These are phyloP conservation scores for Exophiala oligosperma DNA, from an alignment of 2,329 filamentous ascomycete genomes.

Conservation along the genomic window DNA sequence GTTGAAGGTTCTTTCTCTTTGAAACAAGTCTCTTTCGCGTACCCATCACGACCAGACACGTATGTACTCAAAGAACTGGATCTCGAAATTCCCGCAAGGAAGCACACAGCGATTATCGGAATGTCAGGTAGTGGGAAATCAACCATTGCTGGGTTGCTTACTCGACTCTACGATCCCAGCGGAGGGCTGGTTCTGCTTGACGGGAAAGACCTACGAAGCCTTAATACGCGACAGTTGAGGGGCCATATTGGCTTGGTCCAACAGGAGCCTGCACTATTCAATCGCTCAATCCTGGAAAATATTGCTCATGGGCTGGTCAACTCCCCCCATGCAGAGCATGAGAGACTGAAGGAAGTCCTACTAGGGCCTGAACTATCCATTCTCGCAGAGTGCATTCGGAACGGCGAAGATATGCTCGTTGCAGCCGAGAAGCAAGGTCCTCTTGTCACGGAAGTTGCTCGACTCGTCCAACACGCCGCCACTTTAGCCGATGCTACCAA, in stretches of 20 bases:
- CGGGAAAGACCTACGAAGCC: slow-evolving; percentile 72
- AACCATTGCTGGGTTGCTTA: slow-evolving; percentile 87
- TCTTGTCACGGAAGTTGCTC: slow-evolving; percentile 53
- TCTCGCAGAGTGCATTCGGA: slow-evolving; percentile 41
- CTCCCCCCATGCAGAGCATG: slow-evolving; percentile 23
- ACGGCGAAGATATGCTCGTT: slow-evolving; percentile 36
- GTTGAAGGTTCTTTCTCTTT: slow-evolving; percentile 78
- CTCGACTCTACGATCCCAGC: slow-evolving; percentile 91
- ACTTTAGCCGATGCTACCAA: slow-evolving; percentile 92
- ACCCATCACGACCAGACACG: slow-evolving; percentile 88
- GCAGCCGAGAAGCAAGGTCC: slow-evolving; percentile 33
- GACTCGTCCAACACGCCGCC: slow-evolving; percentile 79
- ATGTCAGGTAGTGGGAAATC: slow-evolving; percentile 93
- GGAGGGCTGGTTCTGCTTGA: slow-evolving; percentile 76
- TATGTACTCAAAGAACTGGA: slow-evolving; percentile 81
- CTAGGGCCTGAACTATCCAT: neutral
- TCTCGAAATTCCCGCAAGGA: slow-evolving; percentile 80
- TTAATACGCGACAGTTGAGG: slow-evolving; percentile 88
- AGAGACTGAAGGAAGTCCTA: neutral
- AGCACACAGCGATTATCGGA: slow-evolving; percentile 89
- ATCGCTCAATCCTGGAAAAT: slow-evolving; percentile 55
- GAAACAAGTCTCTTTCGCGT: slow-evolving; percentile 83
- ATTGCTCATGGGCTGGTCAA: slow-evolving; percentile 53
- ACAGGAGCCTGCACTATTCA: slow-evolving; percentile 71
- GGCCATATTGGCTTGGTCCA: slow-evolving; percentile 89